Percentiles rank a stretch among this genome's conserved stretches.
phyloP scores from a whole-genome alignment of 768 basidiomycete species.

The Sarcodon aspratus region DNA sequence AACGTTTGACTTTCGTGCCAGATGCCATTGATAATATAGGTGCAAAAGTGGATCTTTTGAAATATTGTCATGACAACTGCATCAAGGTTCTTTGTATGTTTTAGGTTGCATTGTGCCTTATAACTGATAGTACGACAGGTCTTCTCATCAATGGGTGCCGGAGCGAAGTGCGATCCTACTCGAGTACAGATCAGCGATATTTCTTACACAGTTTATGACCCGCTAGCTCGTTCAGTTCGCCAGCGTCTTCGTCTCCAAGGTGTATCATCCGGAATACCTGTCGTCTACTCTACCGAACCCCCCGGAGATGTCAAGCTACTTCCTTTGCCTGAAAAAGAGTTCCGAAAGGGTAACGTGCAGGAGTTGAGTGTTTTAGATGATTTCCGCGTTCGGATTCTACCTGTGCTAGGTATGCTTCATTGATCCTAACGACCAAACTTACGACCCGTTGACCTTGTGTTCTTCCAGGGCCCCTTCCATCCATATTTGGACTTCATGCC shows the following conservation, averaged over 20 bases:
- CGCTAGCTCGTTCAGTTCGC: constrained; percentile 85
- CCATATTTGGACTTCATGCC: constrained; percentile 84
- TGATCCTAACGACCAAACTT: not conserved
- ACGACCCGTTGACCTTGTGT: not conserved
- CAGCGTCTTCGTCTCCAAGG: constrained; percentile 55
- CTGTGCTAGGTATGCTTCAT: constrained; percentile 60
- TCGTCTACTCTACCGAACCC: constrained; percentile 94
- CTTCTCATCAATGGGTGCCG: constrained; percentile 96
- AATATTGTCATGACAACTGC: constrained; percentile 69
- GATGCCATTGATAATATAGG: constrained; percentile 98
- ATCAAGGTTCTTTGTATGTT: constrained; percentile 50
- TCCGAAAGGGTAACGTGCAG: constrained; percentile 77
- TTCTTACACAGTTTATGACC: constrained; percentile 86
- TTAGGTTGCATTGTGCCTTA: not conserved
- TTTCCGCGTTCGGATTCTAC: constrained; percentile 87
- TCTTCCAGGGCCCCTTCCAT: constrained; percentile 60
- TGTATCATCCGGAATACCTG: constrained; percentile 61
- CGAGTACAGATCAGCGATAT: constrained; percentile 94
- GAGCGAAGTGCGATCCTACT: constrained; percentile 91
- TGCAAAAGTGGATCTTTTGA: constrained; percentile 89
- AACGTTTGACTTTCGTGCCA: constrained; percentile 10
- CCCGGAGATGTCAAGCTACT: constrained; percentile 81
- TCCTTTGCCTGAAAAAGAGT: constrained; percentile 87
- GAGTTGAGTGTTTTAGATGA: constrained; percentile 88
- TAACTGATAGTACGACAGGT: constrained; percentile 32